A percentile compares a stretch with the other conserved stretches of the same genome.
These are phyloP conservation scores for Mallotus nudiflorus DNA, from an alignment of 345 rosid genomes.

Conservation along the genomic window DNA sequence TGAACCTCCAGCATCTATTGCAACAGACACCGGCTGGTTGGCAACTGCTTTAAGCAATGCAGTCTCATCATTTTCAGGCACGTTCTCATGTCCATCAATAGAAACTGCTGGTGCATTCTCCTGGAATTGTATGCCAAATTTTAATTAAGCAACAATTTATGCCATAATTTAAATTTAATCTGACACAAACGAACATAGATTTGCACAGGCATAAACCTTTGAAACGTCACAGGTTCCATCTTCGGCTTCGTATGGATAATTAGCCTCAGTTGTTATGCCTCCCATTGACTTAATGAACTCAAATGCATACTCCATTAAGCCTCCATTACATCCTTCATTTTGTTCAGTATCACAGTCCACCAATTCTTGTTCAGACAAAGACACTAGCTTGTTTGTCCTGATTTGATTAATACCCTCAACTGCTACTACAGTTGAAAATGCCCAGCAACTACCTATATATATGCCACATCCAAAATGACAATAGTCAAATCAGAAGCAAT, in stretches of 20 bases:
- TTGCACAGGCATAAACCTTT: slow-evolving; percentile 19
- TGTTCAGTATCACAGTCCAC: slow-evolving; percentile 44
- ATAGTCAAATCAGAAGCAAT: background rate
- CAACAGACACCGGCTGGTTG: slow-evolving; percentile 65
- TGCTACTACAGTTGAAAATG: slow-evolving; percentile 70
- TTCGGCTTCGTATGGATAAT: slow-evolving; percentile 54
- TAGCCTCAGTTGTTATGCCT: slow-evolving; percentile 54
- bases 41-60: slow-evolving; percentile 50
- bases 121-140: slow-evolving; percentile 26
- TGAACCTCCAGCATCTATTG: slow-evolving; percentile 69
- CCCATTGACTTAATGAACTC: slow-evolving; percentile 49
- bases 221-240: slow-evolving; percentile 45
- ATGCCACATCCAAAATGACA: background rate
- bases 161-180: background rate
- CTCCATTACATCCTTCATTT: slow-evolving; percentile 60
- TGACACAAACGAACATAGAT: background rate
- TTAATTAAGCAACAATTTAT: background rate
- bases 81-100: slow-evolving; percentile 45
- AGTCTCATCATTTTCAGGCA: slow-evolving; percentile 47
- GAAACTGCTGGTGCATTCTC: slow-evolving; percentile 26
- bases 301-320: slow-evolving; percentile 69
- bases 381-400: slow-evolving; percentile 29
- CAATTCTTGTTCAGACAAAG: slow-evolving; percentile 63
- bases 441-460: slow-evolving; percentile 87
- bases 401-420: slow-evolving; percentile 60